Evolutionary conservation across 257 asterid genomes (phyloP).

Genomic region (Plantago elongata): DNA sequence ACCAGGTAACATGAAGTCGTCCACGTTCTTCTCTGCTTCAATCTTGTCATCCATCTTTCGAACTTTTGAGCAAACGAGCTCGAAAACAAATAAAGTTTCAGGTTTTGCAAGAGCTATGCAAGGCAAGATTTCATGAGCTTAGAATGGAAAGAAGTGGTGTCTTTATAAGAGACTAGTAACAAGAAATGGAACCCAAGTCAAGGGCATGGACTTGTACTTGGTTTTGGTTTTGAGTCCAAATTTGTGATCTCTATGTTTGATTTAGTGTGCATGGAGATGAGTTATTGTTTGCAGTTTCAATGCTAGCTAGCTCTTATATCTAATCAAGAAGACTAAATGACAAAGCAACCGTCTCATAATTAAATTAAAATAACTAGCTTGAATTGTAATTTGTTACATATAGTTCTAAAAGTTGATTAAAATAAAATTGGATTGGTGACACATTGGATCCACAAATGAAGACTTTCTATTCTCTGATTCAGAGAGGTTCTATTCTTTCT

Average conservation of each 20-base stretch:
- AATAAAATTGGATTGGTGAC: not conserved
- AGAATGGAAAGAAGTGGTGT: slow-evolving; percentile 5
- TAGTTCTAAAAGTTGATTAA: not conserved
- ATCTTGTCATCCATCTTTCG: slow-evolving; percentile 42
- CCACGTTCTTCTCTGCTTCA: slow-evolving; percentile 46
- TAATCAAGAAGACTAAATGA: slow-evolving; percentile 43
- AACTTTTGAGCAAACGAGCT: not conserved
- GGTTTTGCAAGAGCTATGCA: slow-evolving; percentile 1
- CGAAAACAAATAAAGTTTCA: not conserved
- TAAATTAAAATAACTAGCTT: slow-evolving; percentile 23
- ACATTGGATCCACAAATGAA: slow-evolving; percentile 33
- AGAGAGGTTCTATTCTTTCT: slow-evolving; percentile 35
- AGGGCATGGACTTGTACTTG: slow-evolving; percentile 30
- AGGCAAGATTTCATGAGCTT: not conserved
- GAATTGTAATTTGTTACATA: slow-evolving; percentile 40
- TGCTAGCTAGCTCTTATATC: slow-evolving; percentile 35
- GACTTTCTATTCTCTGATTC: slow-evolving; percentile 32
- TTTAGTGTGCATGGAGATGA: slow-evolving; percentile 39
- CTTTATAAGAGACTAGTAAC: slow-evolving; percentile 3
- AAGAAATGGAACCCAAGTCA: slow-evolving; percentile 27
- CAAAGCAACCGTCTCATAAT: slow-evolving; percentile 51
- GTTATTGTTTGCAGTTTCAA: slow-evolving; percentile 29
- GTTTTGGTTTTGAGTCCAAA: slow-evolving; percentile 33
- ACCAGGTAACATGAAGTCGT: slow-evolving; percentile 74
- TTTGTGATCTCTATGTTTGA: slow-evolving; percentile 48